These are phyloP conservation scores for Potentilla sterilis DNA, from an alignment of 306 rosid genomes.

Conservation along the genomic window DNA sequence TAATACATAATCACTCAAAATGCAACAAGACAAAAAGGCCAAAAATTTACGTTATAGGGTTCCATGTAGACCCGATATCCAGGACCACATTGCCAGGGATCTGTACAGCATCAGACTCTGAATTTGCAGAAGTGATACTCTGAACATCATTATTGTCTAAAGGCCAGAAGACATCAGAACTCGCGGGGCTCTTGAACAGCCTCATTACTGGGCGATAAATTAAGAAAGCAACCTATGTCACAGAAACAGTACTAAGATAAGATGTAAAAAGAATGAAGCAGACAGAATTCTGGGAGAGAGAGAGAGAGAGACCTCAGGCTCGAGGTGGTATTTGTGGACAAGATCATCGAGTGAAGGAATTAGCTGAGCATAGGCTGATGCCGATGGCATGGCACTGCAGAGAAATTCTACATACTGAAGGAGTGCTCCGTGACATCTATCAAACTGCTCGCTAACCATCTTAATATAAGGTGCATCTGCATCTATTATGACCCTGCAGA, in stretches of 20 bases:
- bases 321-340: conserved; percentile 86
- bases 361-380: conserved; percentile 69
- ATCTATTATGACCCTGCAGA: conserved; percentile 78
- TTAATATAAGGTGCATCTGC: conserved; percentile 94
- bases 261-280: not conserved
- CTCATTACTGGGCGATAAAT: conserved; percentile 96
- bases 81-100: conserved; percentile 51
- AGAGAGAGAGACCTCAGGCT: conserved; percentile 68
- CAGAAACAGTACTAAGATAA: conserved; percentile 10
- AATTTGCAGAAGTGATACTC: conserved; percentile 40
- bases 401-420: conserved; percentile 96
- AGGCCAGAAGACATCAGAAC: conserved; percentile 82
- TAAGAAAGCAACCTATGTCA: conserved; percentile 83
- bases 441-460: conserved; percentile 97
- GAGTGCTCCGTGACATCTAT: conserved; percentile 93
- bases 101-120: conserved; percentile 56
- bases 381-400: conserved; percentile 76
- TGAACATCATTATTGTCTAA: conserved; percentile 51
- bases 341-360: conserved; percentile 85
- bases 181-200: conserved; percentile 67
- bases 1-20: not conserved
- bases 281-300: not conserved
- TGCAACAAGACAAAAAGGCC: not conserved
- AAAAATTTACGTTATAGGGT: conserved; percentile 50
- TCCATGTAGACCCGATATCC: conserved; percentile 67